These are phyloP conservation scores for Cystobasidium sp. DNA, from an alignment of 1,284 basidiomycete species.

Conservation along the genomic window DNA sequence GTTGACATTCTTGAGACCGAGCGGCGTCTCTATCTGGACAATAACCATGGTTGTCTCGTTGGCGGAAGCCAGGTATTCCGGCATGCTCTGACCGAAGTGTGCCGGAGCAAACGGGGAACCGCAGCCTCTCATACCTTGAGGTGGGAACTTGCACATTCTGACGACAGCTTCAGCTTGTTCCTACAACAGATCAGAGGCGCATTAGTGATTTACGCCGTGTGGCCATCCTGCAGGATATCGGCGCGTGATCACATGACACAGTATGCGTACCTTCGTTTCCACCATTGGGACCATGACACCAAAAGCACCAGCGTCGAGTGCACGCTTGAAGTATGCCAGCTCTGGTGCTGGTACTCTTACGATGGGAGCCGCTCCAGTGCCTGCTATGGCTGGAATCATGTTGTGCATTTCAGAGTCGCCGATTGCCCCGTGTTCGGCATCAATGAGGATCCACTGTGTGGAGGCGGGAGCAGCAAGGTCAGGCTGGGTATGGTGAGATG, in stretches of 20 bases:
- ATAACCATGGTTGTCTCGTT: slow-evolving; percentile 54
- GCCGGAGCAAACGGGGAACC: slow-evolving; percentile 55
- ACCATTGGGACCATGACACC: slow-evolving; percentile 55
- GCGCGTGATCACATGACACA: too few relatives aligned
- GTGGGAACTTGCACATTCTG: slow-evolving; percentile 44
- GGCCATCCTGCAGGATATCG: not conserved
- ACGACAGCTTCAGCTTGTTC: slow-evolving; percentile 43
- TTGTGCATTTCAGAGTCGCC: slow-evolving; percentile 53
- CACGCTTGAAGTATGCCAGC: slow-evolving; percentile 57
- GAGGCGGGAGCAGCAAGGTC: not conserved
- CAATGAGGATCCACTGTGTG: slow-evolving; percentile 42
- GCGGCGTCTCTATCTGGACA: slow-evolving; percentile 55
- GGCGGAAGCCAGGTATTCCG: slow-evolving; percentile 52
- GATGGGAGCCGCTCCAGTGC: slow-evolving; percentile 55
- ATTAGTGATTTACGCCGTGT: not conserved
- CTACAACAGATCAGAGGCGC: not conserved
- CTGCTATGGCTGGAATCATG: slow-evolving; percentile 50
- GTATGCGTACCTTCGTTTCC: slow-evolving; percentile 49
- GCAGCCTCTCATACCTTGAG: slow-evolving; percentile 51
- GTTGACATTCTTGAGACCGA: slow-evolving; percentile 55
- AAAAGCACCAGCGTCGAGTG: slow-evolving; percentile 57
- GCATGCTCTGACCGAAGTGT: slow-evolving; percentile 52
- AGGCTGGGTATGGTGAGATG: not conserved
- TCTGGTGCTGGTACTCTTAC: slow-evolving; percentile 56
- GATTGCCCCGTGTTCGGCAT: slow-evolving; percentile 51